phyloP scores from a whole-genome alignment of 768 basidiomycete genomes.

The Pulveroboletus frians region DNA sequence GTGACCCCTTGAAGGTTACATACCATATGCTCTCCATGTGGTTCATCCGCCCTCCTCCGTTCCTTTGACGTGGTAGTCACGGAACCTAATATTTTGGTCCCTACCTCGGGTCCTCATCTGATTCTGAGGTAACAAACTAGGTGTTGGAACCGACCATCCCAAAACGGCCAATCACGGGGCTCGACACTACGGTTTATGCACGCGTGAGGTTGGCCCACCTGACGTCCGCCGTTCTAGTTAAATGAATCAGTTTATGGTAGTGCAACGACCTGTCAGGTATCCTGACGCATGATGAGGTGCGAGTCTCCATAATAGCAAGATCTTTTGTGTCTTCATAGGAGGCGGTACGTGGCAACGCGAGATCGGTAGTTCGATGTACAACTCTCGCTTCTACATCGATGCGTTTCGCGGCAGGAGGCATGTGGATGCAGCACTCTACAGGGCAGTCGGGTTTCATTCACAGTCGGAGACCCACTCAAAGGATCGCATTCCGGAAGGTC shows the following conservation, averaged over 20 bases:
- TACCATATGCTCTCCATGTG: not conserved
- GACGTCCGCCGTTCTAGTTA: not conserved
- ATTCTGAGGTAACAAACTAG: no score
- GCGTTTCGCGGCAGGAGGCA: not conserved
- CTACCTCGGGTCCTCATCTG: no score
- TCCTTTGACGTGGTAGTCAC: not conserved
- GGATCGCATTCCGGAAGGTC: no score
- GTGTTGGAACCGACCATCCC: no score
- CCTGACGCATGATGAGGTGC: not conserved
- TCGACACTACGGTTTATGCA: no score
- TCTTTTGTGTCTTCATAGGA: not conserved
- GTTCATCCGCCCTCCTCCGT: not conserved
- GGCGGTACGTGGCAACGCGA: constrained; percentile 1
- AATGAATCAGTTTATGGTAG: no score
- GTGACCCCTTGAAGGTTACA: not conserved
- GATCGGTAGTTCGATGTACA: not conserved
- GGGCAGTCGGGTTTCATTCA: not conserved
- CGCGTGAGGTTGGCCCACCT: no score
- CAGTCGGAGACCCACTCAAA: constrained; percentile 8
- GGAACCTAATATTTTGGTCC: no score
- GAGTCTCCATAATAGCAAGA: not conserved
- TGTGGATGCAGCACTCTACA: not conserved
- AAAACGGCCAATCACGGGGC: no score
- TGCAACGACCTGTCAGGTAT: no score
- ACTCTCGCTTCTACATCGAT: constrained; percentile 5